A percentile compares a stretch with the other conserved stretches of the same genome.
Evolutionary conservation across 2,329 filamentous ascomycete genomes (phyloP).

Genomic region (Phialophora verrucosa): DNA sequence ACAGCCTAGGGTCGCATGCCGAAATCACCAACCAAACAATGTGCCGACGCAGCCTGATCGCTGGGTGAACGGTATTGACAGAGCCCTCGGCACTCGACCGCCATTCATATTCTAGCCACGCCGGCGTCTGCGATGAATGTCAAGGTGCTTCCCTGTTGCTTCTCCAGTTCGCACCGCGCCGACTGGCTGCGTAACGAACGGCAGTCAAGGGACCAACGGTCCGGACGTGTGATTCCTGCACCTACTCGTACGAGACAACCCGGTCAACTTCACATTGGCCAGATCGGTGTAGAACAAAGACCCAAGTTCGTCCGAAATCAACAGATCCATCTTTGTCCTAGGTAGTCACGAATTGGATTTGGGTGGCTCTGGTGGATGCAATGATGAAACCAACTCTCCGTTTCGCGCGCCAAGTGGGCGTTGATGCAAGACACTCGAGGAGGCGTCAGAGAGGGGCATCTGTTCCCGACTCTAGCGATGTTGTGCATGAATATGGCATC

Average conservation of each 20-base stretch:
- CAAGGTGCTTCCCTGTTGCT: slow-evolving; percentile 10
- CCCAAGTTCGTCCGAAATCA: neutral
- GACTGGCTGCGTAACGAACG: slow-evolving; percentile 11
- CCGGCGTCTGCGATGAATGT: neutral
- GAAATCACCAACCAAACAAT: neutral
- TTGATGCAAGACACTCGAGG: slow-evolving; percentile 9
- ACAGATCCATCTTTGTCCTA: neutral
- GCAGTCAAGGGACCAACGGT: neutral
- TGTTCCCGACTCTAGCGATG: slow-evolving; percentile 9
- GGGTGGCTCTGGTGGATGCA: slow-evolving; percentile 1
- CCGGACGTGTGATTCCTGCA: neutral
- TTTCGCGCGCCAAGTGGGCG: slow-evolving; percentile 2
- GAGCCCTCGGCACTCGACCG: neutral
- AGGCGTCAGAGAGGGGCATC: neutral
- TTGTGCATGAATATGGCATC: slow-evolving; percentile 19
- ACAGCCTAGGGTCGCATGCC: neutral
- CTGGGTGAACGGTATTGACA: too few species aligned
- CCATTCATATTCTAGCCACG: neutral
- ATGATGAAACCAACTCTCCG: slow-evolving; percentile 16
- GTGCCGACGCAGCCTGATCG: slow-evolving; percentile 9
- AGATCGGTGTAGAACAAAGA: neutral
- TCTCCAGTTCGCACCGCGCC: neutral
- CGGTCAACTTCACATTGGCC: neutral
- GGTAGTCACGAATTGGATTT: neutral
- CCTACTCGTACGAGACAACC: neutral